Base-by-base conservation (phyloP, 1,139 yeast species). In the Candida dubliniensis region DNA sequence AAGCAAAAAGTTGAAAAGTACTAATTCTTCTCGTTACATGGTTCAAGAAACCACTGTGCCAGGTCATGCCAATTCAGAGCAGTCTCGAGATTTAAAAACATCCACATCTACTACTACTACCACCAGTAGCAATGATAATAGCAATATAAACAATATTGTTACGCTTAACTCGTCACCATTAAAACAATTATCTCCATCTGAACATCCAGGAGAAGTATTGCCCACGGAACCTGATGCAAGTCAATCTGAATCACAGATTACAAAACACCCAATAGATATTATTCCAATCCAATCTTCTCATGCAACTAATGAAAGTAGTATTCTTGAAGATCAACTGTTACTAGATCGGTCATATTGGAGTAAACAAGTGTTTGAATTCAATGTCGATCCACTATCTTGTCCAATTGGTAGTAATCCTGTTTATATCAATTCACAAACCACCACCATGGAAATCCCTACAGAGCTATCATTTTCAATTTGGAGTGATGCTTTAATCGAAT, bases 381-480 rank as follows among this genome's bases (percentile, higher is more conserved):
- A 30, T 30, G 14, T 13, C 3, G 13, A 30, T 8, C 32, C 32
- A n/a, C n/a, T 30, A 12, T 30, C 32, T 2, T 30, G 12, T 30
- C 7, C 12, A 12, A 10, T 30, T n/a, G 23, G 23, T 18, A 18
- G 5, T 3, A 18, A 18, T 5, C 23, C 23, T 18, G 5, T 18
- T 18, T 4, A 18, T 18, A 18, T 18, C 3, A 18, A 18, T 18
- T 18, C 23, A 18, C 23, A 18, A 18, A 18, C 3, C 23, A 18
- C 3, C 23, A 18, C n/a, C 2, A 13, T 9, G 7, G 26, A 32
- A 25, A 8, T 38, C 3, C 14, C 27, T 3, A 31, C 13, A 5
- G 29, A 31, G 12, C 31, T 38, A 23, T 25, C 18, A 34, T 38
- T 32, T 26, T 10, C 14, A 9, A 31, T 31, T 9, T 38, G 41